Percentiles rank a stretch among this genome's conserved stretches.
phyloP scores from a whole-genome alignment of 805 yeast species.

The Priceomyces haplophilus region DNA sequence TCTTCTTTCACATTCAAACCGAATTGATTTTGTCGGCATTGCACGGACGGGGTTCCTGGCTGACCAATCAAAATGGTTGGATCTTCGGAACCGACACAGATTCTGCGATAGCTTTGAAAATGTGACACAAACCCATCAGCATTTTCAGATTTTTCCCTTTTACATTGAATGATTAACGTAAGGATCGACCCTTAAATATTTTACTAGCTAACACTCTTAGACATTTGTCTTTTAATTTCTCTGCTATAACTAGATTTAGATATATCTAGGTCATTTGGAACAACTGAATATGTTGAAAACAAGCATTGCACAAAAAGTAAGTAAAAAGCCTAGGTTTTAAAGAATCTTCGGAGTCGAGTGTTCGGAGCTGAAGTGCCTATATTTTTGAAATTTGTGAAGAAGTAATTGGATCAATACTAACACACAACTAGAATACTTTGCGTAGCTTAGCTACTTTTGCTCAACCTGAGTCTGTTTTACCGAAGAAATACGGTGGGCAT shows the following conservation, averaged over 20 bases:
- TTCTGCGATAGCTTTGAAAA: not conserved
- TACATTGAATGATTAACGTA: not conserved
- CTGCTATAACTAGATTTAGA: not conserved
- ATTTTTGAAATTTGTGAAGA: not conserved
- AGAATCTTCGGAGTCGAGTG: not conserved
- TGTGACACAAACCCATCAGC: constrained; percentile 1
- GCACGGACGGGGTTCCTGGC: not conserved
- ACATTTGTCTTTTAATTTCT: constrained; percentile 1
- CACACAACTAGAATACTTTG: constrained; percentile 24
- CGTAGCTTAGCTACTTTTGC: constrained; percentile 56
- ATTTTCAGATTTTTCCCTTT: constrained; percentile 4
- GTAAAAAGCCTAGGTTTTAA: not conserved
- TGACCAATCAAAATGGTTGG: constrained; percentile 1
- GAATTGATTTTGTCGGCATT: not conserved
- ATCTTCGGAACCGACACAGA: constrained; percentile 6
- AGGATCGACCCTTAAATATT: constrained; percentile 1
- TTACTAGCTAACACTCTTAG: not conserved
- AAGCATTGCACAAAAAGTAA: constrained; percentile 2
- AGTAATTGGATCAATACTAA: constrained; percentile 21
- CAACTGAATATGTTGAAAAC: constrained; percentile 1
- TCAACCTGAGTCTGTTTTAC: constrained; percentile 61
- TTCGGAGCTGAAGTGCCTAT: not conserved
- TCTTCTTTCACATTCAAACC: not conserved
- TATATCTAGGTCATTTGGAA: not conserved
- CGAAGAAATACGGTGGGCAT: constrained; percentile 92